Base-by-base conservation (phyloP, 1,284 basidiomycete species). In the Sanghuangporus baumii region DNA sequence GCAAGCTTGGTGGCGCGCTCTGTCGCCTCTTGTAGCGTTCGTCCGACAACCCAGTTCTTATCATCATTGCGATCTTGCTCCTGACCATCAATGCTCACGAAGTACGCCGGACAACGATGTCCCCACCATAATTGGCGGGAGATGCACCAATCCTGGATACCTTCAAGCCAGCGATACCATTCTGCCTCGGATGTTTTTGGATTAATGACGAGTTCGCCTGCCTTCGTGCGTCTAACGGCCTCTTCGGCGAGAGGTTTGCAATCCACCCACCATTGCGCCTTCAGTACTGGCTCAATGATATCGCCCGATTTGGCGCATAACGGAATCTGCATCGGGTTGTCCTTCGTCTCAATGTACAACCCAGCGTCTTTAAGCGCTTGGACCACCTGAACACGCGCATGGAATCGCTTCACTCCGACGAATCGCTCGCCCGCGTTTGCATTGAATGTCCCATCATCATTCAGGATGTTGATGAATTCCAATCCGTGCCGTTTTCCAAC, bases 101-200 rank as follows among this genome's bases (percentile, higher is more conserved):
- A 91, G 79, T 98, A 99, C 0, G 95, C 97, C 7, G 97, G 97
- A 73, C 89, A 92, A 66, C 96, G 86, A 74, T 99, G 97, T 56
- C 97, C 96, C 96, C 96, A 99, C 97, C 97, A 99, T 12, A 99
- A 82, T 74, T 99, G 97, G 64, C 97, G 91, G 7, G 96, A 98
- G 70, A 99, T 92, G 78, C 97, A 99, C 97, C 97, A 99, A 73
- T 99, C 97, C 75, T 98, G 94, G 69, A 98, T 95, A 69, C 86
- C 87, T 68, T 96, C 94, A 66, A 99, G 81, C 97, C 97, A 99
- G 64, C 94, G 84, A 74, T 91, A 96, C 95, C 96, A 99, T 63
- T 99, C 96, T 59, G 85, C 86, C 72, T 97, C 95, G 9, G 91
- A 96, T 55, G 85, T 79, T 70, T 91, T 91, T 2, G 97, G 97